A percentile compares a stretch with the other conserved stretches of the same genome.
Conservation (phyloP, 345 rosid genomes). For the Pugionium cornutum region DNA sequence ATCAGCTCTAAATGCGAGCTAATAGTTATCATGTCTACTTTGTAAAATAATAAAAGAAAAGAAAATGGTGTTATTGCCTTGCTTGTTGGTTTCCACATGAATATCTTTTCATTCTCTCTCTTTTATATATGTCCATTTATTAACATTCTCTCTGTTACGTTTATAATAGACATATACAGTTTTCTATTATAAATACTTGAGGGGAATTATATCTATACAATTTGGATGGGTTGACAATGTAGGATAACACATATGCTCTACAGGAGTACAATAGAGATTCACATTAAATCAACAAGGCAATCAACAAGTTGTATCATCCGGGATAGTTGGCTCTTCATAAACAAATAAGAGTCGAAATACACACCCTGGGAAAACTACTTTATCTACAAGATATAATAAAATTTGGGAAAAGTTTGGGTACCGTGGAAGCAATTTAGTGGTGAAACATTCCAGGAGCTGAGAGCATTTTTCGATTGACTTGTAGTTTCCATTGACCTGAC, state of each 20-base stretch:
- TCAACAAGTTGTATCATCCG: slow-evolving; percentile 8
- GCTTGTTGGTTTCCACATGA: background rate
- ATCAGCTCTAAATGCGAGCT: background rate
- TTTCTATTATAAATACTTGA: background rate
- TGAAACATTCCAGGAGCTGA: slow-evolving; percentile 75
- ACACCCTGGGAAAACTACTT: slow-evolving; percentile 11
- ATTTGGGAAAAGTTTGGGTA: slow-evolving; percentile 43
- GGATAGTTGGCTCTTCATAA: slow-evolving; percentile 9
- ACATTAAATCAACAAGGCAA: slow-evolving; percentile 12
- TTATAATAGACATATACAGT: background rate
- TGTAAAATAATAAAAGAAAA: background rate
- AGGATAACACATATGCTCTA: background rate
- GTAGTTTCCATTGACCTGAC: slow-evolving; percentile 60
- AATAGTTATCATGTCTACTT: background rate
- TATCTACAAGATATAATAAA: slow-evolving; percentile 19
- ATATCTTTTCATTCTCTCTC: background rate
- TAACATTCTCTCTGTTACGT: background rate
- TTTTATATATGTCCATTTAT: background rate
- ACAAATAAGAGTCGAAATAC: slow-evolving; percentile 5
- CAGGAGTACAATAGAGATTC: slow-evolving; percentile 8
- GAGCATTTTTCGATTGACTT: slow-evolving; percentile 48
- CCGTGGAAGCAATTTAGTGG: slow-evolving; percentile 74
- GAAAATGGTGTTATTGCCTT: background rate
- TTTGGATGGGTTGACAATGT: background rate
- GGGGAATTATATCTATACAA: background rate